phyloP scores from a whole-genome alignment of 805 yeast genomes.

The Ogataea dorogensis region DNA sequence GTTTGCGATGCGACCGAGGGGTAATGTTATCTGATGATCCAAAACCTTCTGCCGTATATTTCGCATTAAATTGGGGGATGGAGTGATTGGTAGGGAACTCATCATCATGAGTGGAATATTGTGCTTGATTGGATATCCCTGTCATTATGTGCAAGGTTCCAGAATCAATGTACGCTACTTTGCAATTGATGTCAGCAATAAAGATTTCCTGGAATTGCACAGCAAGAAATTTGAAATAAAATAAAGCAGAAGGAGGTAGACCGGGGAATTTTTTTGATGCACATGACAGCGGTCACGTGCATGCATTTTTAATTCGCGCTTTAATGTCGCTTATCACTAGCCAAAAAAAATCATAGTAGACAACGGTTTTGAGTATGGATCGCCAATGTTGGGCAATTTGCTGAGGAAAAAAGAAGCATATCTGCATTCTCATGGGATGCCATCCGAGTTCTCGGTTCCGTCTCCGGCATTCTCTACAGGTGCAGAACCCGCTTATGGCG shows the following conservation, averaged over 20 bases:
- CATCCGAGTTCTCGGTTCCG: slow-evolving; percentile 3
- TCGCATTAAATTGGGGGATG: slow-evolving; percentile 19
- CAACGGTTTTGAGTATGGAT: slow-evolving; percentile 2
- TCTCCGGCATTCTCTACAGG: slow-evolving; percentile 4
- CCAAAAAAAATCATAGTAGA: not conserved
- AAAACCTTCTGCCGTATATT: slow-evolving; percentile 15
- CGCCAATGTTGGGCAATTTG: slow-evolving; percentile 8
- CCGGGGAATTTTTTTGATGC: too few species aligned
- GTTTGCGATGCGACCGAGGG: slow-evolving; percentile 1
- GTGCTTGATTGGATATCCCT: slow-evolving; percentile 6
- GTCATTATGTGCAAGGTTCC: slow-evolving; percentile 1
- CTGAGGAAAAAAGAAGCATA: slow-evolving; percentile 7
- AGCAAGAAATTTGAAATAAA: too few species aligned
- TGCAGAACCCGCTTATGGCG: slow-evolving; percentile 44
- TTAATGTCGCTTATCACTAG: slow-evolving; percentile 6
- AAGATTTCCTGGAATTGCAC: too few species aligned
- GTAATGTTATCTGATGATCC: slow-evolving; percentile 3
- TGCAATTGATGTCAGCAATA: not conserved
- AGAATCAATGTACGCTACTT: not conserved
- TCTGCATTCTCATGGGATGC: slow-evolving; percentile 3
- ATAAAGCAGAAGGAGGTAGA: too few species aligned
- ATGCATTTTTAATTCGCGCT: not conserved
- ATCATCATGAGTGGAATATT: slow-evolving; percentile 5
- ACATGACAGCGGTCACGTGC: slow-evolving; percentile 2
- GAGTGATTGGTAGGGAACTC: slow-evolving; percentile 10